These are phyloP conservation scores for Butyriboletus loyo DNA, from an alignment of 768 basidiomycete species.

Conservation along the genomic window DNA sequence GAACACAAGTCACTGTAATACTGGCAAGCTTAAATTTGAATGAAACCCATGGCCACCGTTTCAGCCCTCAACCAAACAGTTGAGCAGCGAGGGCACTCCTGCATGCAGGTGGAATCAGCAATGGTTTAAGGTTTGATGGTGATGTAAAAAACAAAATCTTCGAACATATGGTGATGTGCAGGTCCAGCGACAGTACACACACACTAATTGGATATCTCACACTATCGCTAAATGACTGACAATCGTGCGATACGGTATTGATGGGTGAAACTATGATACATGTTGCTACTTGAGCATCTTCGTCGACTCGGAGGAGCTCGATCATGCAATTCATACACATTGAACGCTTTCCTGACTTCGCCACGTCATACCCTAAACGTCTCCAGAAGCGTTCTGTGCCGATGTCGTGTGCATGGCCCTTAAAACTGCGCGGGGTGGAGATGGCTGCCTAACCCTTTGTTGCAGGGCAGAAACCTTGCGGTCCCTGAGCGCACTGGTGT, in stretches of 20 bases:
- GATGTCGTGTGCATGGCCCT: conserved; percentile 23
- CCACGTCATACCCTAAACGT: conserved; percentile 8
- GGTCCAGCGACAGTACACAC: too few relatives aligned
- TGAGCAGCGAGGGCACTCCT: too few relatives aligned
- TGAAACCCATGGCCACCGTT: too few relatives aligned
- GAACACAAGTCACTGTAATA: too few relatives aligned
- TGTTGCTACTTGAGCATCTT: neutral
- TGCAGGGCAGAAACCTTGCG: conserved; percentile 14
- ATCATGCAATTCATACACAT: conserved; percentile 29
- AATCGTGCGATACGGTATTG: neutral
- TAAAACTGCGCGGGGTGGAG: conserved; percentile 12
- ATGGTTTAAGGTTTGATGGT: too few relatives aligned
- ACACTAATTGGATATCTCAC: too few relatives aligned
- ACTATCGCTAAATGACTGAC: too few relatives aligned
- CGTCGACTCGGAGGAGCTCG: neutral
- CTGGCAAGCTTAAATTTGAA: too few relatives aligned
- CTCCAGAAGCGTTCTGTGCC: conserved; percentile 5
- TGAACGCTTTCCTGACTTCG: conserved; percentile 11
- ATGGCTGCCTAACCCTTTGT: conserved; percentile 8
- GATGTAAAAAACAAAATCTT: too few relatives aligned
- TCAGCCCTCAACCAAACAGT: too few relatives aligned
- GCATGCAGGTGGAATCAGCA: too few relatives aligned
- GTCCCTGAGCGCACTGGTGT: conserved; percentile 11
- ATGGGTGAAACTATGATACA: neutral
- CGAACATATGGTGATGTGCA: neutral